Evolutionary conservation across 2,329 filamentous ascomycete species (phyloP).

Genomic region (Colletotrichum melonis): DNA sequence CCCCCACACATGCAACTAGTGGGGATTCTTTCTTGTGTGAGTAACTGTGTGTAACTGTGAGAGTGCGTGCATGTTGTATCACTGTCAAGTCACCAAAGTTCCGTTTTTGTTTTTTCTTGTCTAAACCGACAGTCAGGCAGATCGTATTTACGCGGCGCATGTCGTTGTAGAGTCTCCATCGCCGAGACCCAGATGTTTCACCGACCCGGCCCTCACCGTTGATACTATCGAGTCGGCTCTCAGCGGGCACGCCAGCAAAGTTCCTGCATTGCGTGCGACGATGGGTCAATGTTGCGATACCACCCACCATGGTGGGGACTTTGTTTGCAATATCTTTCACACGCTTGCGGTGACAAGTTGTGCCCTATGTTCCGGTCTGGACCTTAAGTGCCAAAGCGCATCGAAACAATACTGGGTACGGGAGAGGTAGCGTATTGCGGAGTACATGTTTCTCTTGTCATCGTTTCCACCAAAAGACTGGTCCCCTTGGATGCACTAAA

Average conservation of each 20-base stretch:
- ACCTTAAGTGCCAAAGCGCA: neutral
- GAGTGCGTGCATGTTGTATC: neutral
- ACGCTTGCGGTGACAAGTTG: neutral
- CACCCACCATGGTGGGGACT: neutral
- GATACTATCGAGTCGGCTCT: neutral
- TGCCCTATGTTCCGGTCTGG: neutral
- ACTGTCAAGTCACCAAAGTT: neutral
- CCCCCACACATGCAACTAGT: neutral
- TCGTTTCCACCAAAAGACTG: neutral
- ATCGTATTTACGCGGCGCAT: neutral
- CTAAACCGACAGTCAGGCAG: neutral
- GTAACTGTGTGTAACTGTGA: neutral
- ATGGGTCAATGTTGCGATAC: constrained; percentile 4
- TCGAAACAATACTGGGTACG: neutral
- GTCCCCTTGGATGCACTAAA: neutral
- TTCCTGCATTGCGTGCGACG: neutral
- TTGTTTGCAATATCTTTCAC: neutral
- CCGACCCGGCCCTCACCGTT: neutral
- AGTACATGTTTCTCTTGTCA: constrained; percentile 22
- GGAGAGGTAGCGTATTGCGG: neutral
- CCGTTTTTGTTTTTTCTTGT: neutral
- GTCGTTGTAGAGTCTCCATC: neutral
- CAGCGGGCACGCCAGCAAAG: neutral
- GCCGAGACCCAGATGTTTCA: constrained; percentile 27
- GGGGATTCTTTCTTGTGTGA: neutral